These are phyloP conservation scores for Peltaster fructicola DNA, from an alignment of 2,329 filamentous ascomycete species.

Conservation along the genomic window DNA sequence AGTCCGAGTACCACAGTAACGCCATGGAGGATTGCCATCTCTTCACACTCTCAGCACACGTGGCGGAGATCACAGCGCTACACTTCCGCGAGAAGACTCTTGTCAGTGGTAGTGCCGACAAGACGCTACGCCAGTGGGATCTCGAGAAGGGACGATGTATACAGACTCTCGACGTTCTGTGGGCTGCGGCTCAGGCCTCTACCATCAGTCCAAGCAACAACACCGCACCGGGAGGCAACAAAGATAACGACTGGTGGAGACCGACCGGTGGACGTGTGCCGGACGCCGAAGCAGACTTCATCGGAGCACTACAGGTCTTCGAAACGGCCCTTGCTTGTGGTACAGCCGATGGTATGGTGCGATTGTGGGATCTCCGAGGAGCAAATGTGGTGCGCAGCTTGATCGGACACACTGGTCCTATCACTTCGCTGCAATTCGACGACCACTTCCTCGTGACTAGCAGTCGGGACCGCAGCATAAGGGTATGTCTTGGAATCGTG, in stretches of 20 bases:
- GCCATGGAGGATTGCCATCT: constrained; percentile 80
- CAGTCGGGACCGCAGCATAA: constrained; percentile 77
- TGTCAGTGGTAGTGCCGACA: constrained; percentile 90
- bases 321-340: constrained; percentile 90
- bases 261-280: constrained; percentile 41
- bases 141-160: constrained; percentile 92
- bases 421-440: constrained; percentile 91
- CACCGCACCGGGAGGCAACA: constrained; percentile 7
- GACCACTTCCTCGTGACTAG: constrained; percentile 89
- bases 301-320: constrained; percentile 87
- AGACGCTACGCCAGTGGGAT: constrained; percentile 96
- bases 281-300: constrained; percentile 65
- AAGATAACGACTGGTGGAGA: constrained; percentile 44
- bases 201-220: constrained; percentile 35
- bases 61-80: constrained; percentile 85
- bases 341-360: constrained; percentile 92
- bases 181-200: constrained; percentile 82
- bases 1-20: constrained; percentile 45
- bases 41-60: constrained; percentile 76
- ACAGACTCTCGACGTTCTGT: constrained; percentile 92
- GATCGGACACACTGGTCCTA: constrained; percentile 85
- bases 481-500: constrained; percentile 43
- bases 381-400: constrained; percentile 94
- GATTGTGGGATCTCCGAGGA: constrained; percentile 88
- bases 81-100: constrained; percentile 79